These are phyloP conservation scores for Agaricus blazei DNA, from an alignment of 768 basidiomycete genomes.

Conservation along the genomic window DNA sequence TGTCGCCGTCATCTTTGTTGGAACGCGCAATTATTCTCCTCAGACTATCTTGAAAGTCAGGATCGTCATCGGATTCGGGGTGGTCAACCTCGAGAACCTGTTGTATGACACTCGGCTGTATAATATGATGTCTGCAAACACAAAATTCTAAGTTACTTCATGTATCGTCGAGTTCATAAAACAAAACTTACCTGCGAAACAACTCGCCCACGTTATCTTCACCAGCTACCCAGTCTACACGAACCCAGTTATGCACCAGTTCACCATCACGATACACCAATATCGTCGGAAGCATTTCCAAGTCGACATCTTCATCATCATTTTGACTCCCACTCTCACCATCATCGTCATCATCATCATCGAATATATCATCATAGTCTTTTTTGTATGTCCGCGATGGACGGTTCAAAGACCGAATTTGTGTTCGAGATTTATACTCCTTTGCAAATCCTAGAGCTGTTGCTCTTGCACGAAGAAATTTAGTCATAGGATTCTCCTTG, in stretches of 20 bases:
- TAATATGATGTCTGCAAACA: slow-evolving; percentile 1
- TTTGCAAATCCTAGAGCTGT: slow-evolving; percentile 67
- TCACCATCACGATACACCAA: slow-evolving; percentile 76
- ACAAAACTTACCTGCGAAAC: slow-evolving; percentile 47
- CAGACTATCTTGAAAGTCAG: slow-evolving; percentile 10
- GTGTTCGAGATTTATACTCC: slow-evolving; percentile 9
- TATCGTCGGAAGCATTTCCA: slow-evolving; percentile 75
- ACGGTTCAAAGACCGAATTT: slow-evolving; percentile 14
- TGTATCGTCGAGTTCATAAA: background rate
- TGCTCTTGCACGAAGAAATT: slow-evolving; percentile 81
- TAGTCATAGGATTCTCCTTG: slow-evolving; percentile 62
- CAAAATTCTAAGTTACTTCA: background rate
- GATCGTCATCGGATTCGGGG: slow-evolving; percentile 5
- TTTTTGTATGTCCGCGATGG: slow-evolving; percentile 28
- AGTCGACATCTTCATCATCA: slow-evolving; percentile 63
- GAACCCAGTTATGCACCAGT: slow-evolving; percentile 85
- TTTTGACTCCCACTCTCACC: slow-evolving; percentile 22
- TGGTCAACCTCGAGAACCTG: background rate
- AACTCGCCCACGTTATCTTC: slow-evolving; percentile 63
- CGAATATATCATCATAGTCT: slow-evolving; percentile 43
- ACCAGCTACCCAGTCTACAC: slow-evolving; percentile 84
- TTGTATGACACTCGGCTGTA: background rate
- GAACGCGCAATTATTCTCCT: slow-evolving; percentile 5
- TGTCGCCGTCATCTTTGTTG: background rate
- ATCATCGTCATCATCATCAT: slow-evolving; percentile 32